Base-by-base conservation (phyloP, 176 grass and related monocot species). In the Zoysia pacifica region DNA sequence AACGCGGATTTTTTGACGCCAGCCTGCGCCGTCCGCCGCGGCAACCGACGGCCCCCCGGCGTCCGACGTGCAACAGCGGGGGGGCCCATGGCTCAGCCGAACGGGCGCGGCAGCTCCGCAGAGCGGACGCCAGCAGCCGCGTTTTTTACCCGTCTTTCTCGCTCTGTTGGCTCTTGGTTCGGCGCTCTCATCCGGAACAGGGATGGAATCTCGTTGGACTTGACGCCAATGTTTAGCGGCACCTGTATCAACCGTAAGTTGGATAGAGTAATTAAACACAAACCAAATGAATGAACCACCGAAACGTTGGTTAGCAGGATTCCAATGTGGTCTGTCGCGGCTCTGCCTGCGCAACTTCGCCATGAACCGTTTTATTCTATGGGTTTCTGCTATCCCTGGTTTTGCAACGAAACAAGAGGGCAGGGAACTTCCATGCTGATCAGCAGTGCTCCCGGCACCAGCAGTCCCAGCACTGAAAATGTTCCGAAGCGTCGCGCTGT, bases 231-330 rank as follows among this genome's bases (percentile, higher is more conserved):
- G 41, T 19, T 35, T 73, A 54, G 58, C 59, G 9, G 58, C 70
- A 54, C 18, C 61, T 18, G 60, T 44, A 74, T 13, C 70, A 54
- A 44, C 47, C 38, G 3, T 51, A 36, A n/a, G 61, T 37, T 82
- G n/a, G 36, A 6, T 0, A 73, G n/a, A 49, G 61, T 51, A 65
- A 65, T 16, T 65, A 50, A 65, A 2, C 35, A 41, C 75, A 40
- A 15, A 11, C 74, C 58, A 64, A 48, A 28, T 28, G 28, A 28
- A 28, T 28, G 74, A 77, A 49, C 74, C 74, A 77, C 75, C 75
- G 46, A 78, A 78, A 64, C 18, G 74, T 48, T 64, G 20, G 61
- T 52, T 65, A 14, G 60, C n/a, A 75, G n/a, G n/a, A 47, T 12
- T 10, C 51, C 11, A 5, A 45, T 36, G 59, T 28, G 58, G 58